These are phyloP conservation scores for Didymella segeticola DNA, from an alignment of 2,329 filamentous ascomycete genomes.

Conservation along the genomic window DNA sequence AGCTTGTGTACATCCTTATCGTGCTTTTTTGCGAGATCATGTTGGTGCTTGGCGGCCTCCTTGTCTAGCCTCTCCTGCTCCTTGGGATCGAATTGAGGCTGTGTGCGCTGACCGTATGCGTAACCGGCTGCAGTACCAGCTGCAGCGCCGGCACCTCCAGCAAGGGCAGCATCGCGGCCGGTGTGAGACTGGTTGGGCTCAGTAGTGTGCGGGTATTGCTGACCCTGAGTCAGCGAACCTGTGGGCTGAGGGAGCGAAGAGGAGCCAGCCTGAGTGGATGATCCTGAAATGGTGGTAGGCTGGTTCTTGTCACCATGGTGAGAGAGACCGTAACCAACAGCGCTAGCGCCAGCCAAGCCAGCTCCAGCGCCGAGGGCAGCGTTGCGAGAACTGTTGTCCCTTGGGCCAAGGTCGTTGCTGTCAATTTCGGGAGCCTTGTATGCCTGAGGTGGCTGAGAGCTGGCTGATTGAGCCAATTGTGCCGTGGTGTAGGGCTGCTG, in stretches of 20 bases:
- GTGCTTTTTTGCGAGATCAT: conserved; percentile 24
- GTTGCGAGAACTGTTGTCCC: conserved; percentile 29
- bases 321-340: conserved; percentile 8
- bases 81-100: conserved; percentile 18
- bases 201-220: conserved; percentile 10
- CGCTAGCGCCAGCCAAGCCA: conserved; percentile 17
- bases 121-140: conserved; percentile 36
- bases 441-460: conserved; percentile 6
- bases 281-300: background rate
- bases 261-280: conserved; percentile 7
- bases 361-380: conserved; percentile 30
- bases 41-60: conserved; percentile 22
- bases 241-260: conserved; percentile 10
- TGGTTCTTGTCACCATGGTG: conserved; percentile 5
- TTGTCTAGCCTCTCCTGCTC: conserved; percentile 26
- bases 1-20: conserved; percentile 31
- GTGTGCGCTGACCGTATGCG: conserved; percentile 34
- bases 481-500: conserved; percentile 12
- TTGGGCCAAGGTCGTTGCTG: conserved; percentile 6
- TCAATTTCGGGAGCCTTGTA: conserved; percentile 9
- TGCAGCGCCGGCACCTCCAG: conserved; percentile 20
- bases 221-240: conserved; percentile 1
- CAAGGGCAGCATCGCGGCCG: conserved; percentile 13
- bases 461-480: conserved; percentile 7
- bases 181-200: conserved; percentile 2